These are phyloP conservation scores for Henningerozyma blattae DNA, from an alignment of 805 yeast species.

Conservation along the genomic window DNA sequence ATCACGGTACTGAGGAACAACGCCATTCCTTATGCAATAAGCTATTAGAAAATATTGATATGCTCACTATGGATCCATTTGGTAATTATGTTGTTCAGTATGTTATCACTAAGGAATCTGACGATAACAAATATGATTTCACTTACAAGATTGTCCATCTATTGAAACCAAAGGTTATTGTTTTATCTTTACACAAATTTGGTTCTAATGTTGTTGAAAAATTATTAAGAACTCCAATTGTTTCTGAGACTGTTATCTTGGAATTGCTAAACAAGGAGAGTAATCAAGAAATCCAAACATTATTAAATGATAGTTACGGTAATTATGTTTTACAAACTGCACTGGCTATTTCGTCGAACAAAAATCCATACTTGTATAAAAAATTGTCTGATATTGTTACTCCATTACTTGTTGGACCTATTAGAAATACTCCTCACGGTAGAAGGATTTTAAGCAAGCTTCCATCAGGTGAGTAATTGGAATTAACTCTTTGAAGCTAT, in stretches of 20 bases:
- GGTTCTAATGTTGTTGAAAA: conserved; percentile 92
- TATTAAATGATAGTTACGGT: conserved; percentile 85
- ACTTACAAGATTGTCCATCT: conserved; percentile 24
- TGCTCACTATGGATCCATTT: conserved; percentile 78
- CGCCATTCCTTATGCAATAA: conserved; percentile 51
- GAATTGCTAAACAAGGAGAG: conserved; percentile 31
- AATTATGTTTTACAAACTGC: conserved; percentile 93
- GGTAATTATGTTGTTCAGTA: conserved; percentile 97
- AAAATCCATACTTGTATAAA: conserved; percentile 31
- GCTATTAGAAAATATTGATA: conserved; percentile 57
- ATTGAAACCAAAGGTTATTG: conserved; percentile 24
- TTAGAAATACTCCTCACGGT: conserved; percentile 92
- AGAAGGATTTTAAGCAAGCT: conserved; percentile 73
- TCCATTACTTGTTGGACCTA: conserved; percentile 60
- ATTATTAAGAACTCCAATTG: conserved; percentile 43
- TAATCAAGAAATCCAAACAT: conserved; percentile 28
- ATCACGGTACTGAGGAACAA: conserved; percentile 69
- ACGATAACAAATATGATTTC: conserved; percentile 19
- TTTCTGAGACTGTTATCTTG: conserved; percentile 35
- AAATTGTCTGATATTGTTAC: conserved; percentile 46
- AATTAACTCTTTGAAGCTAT: too few species aligned
- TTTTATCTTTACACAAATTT: conserved; percentile 74
- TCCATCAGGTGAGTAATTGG: too few species aligned
- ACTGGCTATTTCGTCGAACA: conserved; percentile 41
- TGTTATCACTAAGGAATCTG: conserved; percentile 42